Percentiles rank a stretch among this genome's conserved stretches.
Conservation (phyloP, 768 basidiomycete genomes). For the Tephrocybe sp. region DNA sequence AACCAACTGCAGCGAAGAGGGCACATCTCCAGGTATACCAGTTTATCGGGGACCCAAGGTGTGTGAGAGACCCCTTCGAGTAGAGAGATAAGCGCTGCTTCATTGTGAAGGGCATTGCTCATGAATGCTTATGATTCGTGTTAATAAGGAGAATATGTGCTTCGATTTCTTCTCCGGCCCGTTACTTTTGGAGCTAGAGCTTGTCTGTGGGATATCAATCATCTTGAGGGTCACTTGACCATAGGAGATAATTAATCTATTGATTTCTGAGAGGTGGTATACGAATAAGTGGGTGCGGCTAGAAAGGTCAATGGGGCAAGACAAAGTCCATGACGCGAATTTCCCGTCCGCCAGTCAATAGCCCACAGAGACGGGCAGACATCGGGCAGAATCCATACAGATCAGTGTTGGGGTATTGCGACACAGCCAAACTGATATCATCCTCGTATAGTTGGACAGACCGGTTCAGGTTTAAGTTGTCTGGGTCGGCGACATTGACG, state of each 20-base stretch:
- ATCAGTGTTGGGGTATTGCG: constrained; percentile 8
- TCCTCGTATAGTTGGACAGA: constrained; percentile 6
- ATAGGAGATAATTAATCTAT: no score
- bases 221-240: no score
- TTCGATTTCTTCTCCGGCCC: no score
- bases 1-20: constrained; percentile 2
- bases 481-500: constrained; percentile 4
- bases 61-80: neutral
- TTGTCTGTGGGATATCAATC: no score
- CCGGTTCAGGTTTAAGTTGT: neutral
- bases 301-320: neutral
- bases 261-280: no score
- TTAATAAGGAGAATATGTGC: neutral
- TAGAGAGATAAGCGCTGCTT: neutral
- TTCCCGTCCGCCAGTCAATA: constrained; percentile 5
- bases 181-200: no score
- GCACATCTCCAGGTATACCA: constrained; percentile 13
- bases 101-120: no score
- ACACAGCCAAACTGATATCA: neutral
- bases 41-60: neutral
- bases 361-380: constrained; percentile 6
- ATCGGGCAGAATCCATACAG: constrained; percentile 8
- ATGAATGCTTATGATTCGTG: no score
- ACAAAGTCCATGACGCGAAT: constrained; percentile 6
- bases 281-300: neutral